phyloP scores from a whole-genome alignment of 148 eudicot genomes.

The Amaranthus hypochondriacus region DNA sequence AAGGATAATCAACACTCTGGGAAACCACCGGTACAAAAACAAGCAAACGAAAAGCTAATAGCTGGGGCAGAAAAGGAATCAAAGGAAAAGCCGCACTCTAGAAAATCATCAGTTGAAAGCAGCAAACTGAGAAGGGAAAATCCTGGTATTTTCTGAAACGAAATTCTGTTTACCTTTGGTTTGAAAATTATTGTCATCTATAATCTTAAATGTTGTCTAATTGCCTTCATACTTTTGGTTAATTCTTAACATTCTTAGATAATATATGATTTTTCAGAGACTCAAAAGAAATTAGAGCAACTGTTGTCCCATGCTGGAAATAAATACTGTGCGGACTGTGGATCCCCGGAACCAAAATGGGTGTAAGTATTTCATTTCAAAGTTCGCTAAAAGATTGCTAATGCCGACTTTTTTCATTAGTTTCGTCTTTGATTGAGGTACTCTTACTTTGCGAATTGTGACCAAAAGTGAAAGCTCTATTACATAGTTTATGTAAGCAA shows the following conservation, averaged over 20 bases:
- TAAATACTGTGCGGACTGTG: conserved; percentile 85
- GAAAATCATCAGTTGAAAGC: conserved; percentile 16
- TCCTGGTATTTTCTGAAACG: conserved; percentile 19
- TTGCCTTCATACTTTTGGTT: neutral
- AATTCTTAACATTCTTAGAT: conserved; percentile 2
- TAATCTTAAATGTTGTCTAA: neutral
- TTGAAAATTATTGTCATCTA: neutral
- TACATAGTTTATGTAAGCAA: too few relatives aligned
- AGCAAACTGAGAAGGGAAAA: conserved; percentile 21
- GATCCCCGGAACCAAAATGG: conserved; percentile 92
- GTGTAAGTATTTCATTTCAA: conserved; percentile 49
- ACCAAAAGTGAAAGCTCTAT: too few relatives aligned
- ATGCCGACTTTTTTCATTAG: too few relatives aligned
- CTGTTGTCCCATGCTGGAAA: conserved; percentile 52
- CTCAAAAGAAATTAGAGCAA: conserved; percentile 45
- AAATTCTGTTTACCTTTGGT: neutral
- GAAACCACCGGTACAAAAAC: conserved; percentile 18
- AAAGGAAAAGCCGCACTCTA: conserved; percentile 8
- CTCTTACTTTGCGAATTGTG: too few relatives aligned
- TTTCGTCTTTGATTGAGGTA: too few relatives aligned
- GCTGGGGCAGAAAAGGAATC: neutral
- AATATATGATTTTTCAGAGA: conserved; percentile 28
- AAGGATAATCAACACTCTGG: conserved; percentile 9
- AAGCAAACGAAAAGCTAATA: neutral
- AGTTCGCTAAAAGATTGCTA: neutral